phyloP scores from a whole-genome alignment of 192 early-diverging fungal species.

The Bifiguratus adelaidae region DNA sequence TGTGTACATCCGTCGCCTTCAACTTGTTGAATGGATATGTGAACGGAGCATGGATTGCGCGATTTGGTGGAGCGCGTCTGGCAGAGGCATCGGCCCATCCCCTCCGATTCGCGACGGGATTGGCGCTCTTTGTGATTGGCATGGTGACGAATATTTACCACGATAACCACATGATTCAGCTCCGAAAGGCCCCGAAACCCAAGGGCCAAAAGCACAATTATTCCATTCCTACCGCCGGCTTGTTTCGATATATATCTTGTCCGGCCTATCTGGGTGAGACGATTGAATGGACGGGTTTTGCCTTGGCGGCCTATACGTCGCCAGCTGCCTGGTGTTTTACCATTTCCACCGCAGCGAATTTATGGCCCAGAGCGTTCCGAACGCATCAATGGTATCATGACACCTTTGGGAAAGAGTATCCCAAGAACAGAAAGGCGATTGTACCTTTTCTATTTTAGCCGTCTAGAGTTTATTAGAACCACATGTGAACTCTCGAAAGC shows the following conservation, averaged over 20 bases:
- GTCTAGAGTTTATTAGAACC: no score
- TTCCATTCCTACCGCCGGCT: constrained; percentile 15
- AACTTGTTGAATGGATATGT: constrained; percentile 24
- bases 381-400: constrained; percentile 23
- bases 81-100: background rate
- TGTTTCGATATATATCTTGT: constrained; percentile 18
- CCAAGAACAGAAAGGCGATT: constrained; percentile 16
- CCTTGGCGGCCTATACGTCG: constrained; percentile 13
- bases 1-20: constrained; percentile 5
- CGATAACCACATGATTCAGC: constrained; percentile 19
- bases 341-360: constrained; percentile 12
- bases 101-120: constrained; percentile 6
- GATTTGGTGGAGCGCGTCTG: constrained; percentile 5
- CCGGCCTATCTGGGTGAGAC: constrained; percentile 24
- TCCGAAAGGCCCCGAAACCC: constrained; percentile 3
- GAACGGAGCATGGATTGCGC: constrained; percentile 17
- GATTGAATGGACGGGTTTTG: constrained; percentile 26
- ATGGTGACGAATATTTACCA: constrained; percentile 22
- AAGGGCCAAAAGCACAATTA: constrained; percentile 2
- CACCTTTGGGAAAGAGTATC: constrained; percentile 20
- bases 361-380: constrained; percentile 19
- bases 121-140: constrained; percentile 9
- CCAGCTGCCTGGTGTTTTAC: constrained; percentile 18
- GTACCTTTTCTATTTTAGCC: constrained; percentile 23
- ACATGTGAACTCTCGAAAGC: no score